These are phyloP conservation scores for Sclerotinia glacialis DNA, from an alignment of 2,329 filamentous ascomycete genomes.

Conservation along the genomic window DNA sequence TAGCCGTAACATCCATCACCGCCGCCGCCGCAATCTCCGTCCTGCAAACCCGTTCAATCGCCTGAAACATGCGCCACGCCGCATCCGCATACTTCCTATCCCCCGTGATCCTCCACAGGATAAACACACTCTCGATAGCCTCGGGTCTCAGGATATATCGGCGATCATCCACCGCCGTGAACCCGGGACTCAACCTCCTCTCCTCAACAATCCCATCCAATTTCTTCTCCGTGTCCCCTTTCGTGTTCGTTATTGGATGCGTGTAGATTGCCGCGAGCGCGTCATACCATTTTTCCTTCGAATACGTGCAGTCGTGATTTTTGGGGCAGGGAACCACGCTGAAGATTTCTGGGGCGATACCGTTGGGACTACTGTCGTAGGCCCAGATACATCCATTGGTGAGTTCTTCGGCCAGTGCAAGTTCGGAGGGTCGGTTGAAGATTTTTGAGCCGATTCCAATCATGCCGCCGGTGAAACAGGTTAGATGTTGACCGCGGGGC, in stretches of 20 bases:
- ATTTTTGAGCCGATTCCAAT: constrained; percentile 66
- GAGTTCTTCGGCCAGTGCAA: constrained; percentile 55
- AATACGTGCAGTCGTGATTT: constrained; percentile 33
- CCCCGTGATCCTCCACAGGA: constrained; percentile 46
- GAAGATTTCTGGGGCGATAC: constrained; percentile 60
- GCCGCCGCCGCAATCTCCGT: constrained; percentile 46
- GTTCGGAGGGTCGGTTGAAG: constrained; percentile 52
- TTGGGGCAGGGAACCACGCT: constrained; percentile 42
- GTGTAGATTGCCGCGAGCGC: constrained; percentile 24
- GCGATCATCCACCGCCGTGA: constrained; percentile 30
- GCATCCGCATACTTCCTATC: constrained; percentile 42
- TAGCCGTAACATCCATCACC: constrained; percentile 43
- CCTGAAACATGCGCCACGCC: constrained; percentile 50
- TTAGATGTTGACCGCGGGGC: constrained; percentile 58
- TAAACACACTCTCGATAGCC: constrained; percentile 66
- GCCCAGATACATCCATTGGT: constrained; percentile 63
- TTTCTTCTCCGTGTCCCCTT: constrained; percentile 21
- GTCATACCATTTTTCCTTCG: constrained; percentile 52
- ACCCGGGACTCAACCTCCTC: constrained; percentile 30
- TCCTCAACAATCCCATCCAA: constrained; percentile 26
- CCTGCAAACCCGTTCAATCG: constrained; percentile 44
- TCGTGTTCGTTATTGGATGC: neutral
- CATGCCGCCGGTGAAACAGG: constrained; percentile 71
- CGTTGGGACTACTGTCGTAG: constrained; percentile 55
- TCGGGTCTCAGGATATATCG: constrained; percentile 48